A percentile compares a stretch with the other conserved stretches of the same genome.
These are phyloP conservation scores for Trichoderma koningii DNA, from an alignment of 2,329 filamentous ascomycete species.

Conservation along the genomic window DNA sequence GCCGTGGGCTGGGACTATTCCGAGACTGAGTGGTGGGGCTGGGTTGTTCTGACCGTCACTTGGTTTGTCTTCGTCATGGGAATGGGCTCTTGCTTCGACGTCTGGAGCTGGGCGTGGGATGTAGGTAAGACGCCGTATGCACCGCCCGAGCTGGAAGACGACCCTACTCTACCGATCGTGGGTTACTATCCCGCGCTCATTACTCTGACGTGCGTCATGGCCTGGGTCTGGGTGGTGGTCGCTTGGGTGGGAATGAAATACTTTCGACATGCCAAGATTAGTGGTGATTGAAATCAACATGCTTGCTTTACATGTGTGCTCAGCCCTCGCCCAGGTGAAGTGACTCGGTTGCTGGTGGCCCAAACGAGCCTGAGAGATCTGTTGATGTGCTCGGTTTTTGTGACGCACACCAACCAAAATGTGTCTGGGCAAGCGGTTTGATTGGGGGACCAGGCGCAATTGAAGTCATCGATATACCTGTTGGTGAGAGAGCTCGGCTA, in stretches of 20 bases:
- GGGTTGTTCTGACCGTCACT: conserved; percentile 85
- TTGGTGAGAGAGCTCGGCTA: too few relatives aligned
- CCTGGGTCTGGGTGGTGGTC: conserved; percentile 97
- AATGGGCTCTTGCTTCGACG: conserved; percentile 91
- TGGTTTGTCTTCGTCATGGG: conserved; percentile 96
- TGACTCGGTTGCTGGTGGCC: too few relatives aligned
- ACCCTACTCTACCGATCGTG: conserved; percentile 89
- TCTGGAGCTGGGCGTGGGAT: conserved; percentile 99
- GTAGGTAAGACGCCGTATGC: conserved; percentile 95
- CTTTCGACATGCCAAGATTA: conserved; percentile 94
- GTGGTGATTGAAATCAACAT: conserved; percentile 50
- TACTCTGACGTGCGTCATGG: conserved; percentile 92
- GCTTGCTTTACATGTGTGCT: too few relatives aligned
- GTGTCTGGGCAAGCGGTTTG: too few relatives aligned
- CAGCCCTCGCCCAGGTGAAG: too few relatives aligned
- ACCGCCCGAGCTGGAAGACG: conserved; percentile 91
- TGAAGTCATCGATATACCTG: too few relatives aligned
- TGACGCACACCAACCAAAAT: too few relatives aligned
- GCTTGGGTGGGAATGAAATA: conserved; percentile 99
- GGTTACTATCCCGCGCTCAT: conserved; percentile 96
- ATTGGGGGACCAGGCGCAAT: too few relatives aligned
- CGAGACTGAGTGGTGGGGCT: conserved; percentile 98
- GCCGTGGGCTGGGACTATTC: conserved; percentile 80
- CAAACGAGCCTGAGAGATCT: too few relatives aligned
- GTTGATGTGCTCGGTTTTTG: too few relatives aligned